Evolutionary conservation across 2,329 filamentous ascomycete species (phyloP).

Genomic region (Pestalotiopsis fici): DNA sequence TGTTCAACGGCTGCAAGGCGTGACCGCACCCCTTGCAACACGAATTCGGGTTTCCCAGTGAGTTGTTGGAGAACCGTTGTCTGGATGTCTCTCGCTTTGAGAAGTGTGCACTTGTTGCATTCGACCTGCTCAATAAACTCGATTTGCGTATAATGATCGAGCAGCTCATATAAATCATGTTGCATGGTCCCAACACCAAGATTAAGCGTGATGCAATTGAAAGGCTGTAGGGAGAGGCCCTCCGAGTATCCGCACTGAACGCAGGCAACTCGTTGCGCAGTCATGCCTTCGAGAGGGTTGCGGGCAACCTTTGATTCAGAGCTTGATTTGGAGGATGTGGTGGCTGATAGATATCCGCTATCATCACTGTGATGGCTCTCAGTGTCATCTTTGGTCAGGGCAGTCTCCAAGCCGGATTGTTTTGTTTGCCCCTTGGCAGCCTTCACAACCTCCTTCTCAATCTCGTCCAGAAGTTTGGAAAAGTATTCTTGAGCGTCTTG

Average conservation of each 20-base stretch:
- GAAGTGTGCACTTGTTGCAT: slow-evolving; percentile 85
- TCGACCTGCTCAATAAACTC: slow-evolving; percentile 89
- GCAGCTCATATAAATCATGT: slow-evolving; percentile 74
- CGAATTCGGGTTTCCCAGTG: slow-evolving; percentile 43
- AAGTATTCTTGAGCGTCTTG: slow-evolving; percentile 99
- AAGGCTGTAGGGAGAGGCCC: slow-evolving; percentile 85
- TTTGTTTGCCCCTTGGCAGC: slow-evolving; percentile 37
- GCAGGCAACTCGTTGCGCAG: slow-evolving; percentile 88
- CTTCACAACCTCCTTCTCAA: slow-evolving; percentile 74
- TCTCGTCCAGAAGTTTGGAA: slow-evolving; percentile 81
- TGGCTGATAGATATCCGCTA: slow-evolving; percentile 55
- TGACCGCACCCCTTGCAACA: slow-evolving; percentile 49
- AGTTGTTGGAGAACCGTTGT: slow-evolving; percentile 45
- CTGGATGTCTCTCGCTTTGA: slow-evolving; percentile 54
- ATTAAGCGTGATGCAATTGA: slow-evolving; percentile 89
- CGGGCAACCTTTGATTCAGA: slow-evolving; percentile 43
- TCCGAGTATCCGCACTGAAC: slow-evolving; percentile 84
- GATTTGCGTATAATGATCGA: slow-evolving; percentile 82
- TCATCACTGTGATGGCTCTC: slow-evolving; percentile 55
- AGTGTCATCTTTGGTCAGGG: slow-evolving; percentile 37
- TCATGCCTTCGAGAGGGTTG: slow-evolving; percentile 84
- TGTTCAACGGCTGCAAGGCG: slow-evolving; percentile 68
- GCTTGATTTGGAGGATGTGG: slow-evolving; percentile 35
- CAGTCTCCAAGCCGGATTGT: slow-evolving; percentile 40
- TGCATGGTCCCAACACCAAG: slow-evolving; percentile 63